Conservation (phyloP, 2,329 filamentous ascomycete genomes). For the Colletotrichum neosansevieriae region DNA sequence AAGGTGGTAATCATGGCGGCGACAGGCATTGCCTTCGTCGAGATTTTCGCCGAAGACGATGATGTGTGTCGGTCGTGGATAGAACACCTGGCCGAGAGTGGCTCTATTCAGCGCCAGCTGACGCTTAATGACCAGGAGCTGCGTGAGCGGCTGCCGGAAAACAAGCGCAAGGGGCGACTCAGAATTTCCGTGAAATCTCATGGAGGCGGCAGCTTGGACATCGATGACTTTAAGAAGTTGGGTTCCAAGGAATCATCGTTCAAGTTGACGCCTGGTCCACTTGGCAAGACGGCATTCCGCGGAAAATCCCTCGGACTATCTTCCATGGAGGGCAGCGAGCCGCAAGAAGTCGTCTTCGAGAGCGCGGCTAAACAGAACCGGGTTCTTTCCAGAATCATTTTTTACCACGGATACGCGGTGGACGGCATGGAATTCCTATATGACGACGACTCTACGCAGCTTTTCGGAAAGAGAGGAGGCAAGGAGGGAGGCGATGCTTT, state of each 20-base stretch:
- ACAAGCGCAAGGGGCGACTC: constrained; percentile 78
- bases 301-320: constrained; percentile 81
- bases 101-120: constrained; percentile 76
- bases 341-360: constrained; percentile 80
- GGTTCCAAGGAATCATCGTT: constrained; percentile 78
- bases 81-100: constrained; percentile 77
- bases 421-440: constrained; percentile 95
- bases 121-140: constrained; percentile 81
- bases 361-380: constrained; percentile 76
- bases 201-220: constrained; percentile 77
- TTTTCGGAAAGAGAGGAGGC: constrained; percentile 86
- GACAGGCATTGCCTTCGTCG: constrained; percentile 86
- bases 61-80: constrained; percentile 84
- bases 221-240: constrained; percentile 81
- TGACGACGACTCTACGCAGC: constrained; percentile 84
- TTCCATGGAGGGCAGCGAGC: constrained; percentile 75
- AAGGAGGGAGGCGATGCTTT: constrained; percentile 79
- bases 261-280: constrained; percentile 73
- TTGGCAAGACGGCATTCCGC: constrained; percentile 79
- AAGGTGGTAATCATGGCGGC: constrained; percentile 82
- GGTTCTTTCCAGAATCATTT: constrained; percentile 78
- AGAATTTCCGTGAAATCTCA: constrained; percentile 81
- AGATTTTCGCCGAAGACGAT: constrained; percentile 85
- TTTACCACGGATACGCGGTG: constrained; percentile 79
- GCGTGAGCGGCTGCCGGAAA: constrained; percentile 76